Conservation (phyloP, 495 filamentous ascomycete species). For the Trichocladium uniseriatum region DNA sequence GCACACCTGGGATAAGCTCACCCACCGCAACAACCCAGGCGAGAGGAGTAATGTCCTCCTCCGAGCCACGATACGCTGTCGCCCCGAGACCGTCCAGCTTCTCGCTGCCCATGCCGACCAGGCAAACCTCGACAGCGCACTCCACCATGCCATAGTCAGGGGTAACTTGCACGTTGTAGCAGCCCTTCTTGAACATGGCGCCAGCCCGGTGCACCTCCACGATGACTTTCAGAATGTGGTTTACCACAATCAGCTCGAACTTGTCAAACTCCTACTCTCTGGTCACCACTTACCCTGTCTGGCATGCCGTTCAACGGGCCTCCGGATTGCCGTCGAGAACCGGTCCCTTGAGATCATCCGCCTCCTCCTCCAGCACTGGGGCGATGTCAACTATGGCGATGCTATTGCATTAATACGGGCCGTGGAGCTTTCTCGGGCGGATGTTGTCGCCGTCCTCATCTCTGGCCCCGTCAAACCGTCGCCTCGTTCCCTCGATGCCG, state of each 20-base stretch:
- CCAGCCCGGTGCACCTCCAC: slow-evolving; percentile 21
- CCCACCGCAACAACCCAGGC: slow-evolving; percentile 8
- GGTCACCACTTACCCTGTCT: slow-evolving; percentile 25
- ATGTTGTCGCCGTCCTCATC: slow-evolving; percentile 18
- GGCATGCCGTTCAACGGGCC: slow-evolving; percentile 21
- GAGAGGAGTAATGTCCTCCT: slow-evolving; percentile 22
- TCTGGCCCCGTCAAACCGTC: slow-evolving; percentile 20
- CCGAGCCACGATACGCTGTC: slow-evolving; percentile 19
- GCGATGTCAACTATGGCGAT: slow-evolving; percentile 23
- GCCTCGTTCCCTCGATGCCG: slow-evolving; percentile 19
- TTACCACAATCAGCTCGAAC: slow-evolving; percentile 12
- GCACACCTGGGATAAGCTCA: slow-evolving; percentile 16
- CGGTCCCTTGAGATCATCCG: slow-evolving; percentile 13
- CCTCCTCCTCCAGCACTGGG: slow-evolving; percentile 21
- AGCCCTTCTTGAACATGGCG: slow-evolving; percentile 23
- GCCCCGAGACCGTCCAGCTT: slow-evolving; percentile 18
- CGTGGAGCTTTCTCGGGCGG: slow-evolving; percentile 18
- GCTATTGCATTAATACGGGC: slow-evolving; percentile 18
- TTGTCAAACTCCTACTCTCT: slow-evolving; percentile 18
- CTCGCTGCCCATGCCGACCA: slow-evolving; percentile 26
- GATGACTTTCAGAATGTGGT: slow-evolving; percentile 25
- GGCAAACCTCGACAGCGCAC: slow-evolving; percentile 22
- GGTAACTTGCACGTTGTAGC: slow-evolving; percentile 18
- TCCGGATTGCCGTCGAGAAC: slow-evolving; percentile 26
- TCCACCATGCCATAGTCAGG: slow-evolving; percentile 22